Evolutionary conservation across 495 filamentous ascomycete species (phyloP).

Genomic region (Corynascus novoguineensis): DNA sequence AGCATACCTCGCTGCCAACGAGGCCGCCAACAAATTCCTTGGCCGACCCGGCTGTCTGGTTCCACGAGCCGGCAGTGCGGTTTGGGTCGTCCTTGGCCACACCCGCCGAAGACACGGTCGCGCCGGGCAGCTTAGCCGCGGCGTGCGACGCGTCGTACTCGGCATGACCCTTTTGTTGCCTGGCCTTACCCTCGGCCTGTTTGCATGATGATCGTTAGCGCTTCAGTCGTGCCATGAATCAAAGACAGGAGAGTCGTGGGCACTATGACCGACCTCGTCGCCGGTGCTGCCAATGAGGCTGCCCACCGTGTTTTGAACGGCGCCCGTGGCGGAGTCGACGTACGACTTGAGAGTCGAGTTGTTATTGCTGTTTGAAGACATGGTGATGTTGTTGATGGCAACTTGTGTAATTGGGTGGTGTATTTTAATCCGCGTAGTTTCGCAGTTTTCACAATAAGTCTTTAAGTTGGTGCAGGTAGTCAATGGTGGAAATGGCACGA

Average conservation of each 20-base stretch:
- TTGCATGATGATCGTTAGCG: slow-evolving; percentile 2
- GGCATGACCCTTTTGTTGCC: slow-evolving; percentile 54
- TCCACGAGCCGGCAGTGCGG: slow-evolving; percentile 67
- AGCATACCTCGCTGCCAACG: slow-evolving; percentile 61
- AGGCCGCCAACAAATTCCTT: slow-evolving; percentile 79
- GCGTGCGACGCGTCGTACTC: slow-evolving; percentile 68
- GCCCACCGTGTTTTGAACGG: slow-evolving; percentile 66
- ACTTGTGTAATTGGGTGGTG: slow-evolving; percentile 3
- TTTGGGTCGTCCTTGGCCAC: slow-evolving; percentile 67
- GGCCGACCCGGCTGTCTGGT: slow-evolving; percentile 78
- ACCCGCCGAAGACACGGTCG: slow-evolving; percentile 61
- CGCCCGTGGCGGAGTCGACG: slow-evolving; percentile 69
- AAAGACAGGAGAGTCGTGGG: too few relatives aligned
- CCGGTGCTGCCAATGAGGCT: slow-evolving; percentile 65
- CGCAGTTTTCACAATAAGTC: too few relatives aligned
- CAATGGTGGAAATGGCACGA: too few relatives aligned
- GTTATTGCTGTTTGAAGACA: slow-evolving; percentile 57
- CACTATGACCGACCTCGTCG: slow-evolving; percentile 42
- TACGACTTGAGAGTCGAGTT: slow-evolving; percentile 75
- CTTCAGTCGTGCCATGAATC: background rate
- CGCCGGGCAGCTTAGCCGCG: slow-evolving; percentile 62
- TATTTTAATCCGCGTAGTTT: too few relatives aligned
- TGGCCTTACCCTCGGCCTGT: slow-evolving; percentile 48
- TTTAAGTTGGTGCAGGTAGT: too few relatives aligned
- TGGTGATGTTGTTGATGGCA: slow-evolving; percentile 29